Percentiles rank a stretch among this genome's conserved stretches.
phyloP scores from a whole-genome alignment of 129 eudicot species.

The Escallonia herrerae region DNA sequence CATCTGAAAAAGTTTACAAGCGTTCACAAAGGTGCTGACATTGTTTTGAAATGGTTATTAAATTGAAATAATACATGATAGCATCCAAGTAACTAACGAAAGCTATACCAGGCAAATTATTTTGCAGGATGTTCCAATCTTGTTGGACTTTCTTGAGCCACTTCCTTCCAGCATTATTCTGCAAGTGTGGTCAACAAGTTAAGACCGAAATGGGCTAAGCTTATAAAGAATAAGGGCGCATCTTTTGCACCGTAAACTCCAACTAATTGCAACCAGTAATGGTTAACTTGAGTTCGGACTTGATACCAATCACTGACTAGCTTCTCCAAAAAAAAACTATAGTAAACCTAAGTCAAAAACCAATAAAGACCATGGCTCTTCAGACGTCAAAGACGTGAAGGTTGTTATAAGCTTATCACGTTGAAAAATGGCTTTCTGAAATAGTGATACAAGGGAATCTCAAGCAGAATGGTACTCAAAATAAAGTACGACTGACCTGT shows the following conservation, averaged over 20 bases:
- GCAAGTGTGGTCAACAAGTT: slow-evolving; percentile 17
- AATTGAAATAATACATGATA: neutral
- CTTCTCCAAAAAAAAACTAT: neutral
- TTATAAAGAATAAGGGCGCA: neutral
- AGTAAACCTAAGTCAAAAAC: neutral
- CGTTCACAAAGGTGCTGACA: neutral
- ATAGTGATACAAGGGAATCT: neutral
- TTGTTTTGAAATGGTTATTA: slow-evolving; percentile 8
- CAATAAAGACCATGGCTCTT: neutral
- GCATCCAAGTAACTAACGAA: neutral
- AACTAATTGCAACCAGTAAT: too few relatives aligned
- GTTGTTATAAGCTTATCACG: neutral
- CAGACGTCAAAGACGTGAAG: neutral
- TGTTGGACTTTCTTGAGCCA: slow-evolving; percentile 96
- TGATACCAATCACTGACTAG: neutral
- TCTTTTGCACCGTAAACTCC: too few relatives aligned
- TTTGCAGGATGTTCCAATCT: slow-evolving; percentile 95
- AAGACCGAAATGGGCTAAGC: neutral
- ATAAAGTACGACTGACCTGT: slow-evolving; percentile 42
- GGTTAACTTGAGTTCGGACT: too few relatives aligned
- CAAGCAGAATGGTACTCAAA: neutral
- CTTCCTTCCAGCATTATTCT: slow-evolving; percentile 68
- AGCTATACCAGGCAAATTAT: slow-evolving; percentile 74
- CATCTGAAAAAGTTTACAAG: slow-evolving; percentile 40
- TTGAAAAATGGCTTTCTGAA: too few relatives aligned